Conservation (phyloP, 495 filamentous ascomycete genomes). For the Clohesyomyces aquaticus region DNA sequence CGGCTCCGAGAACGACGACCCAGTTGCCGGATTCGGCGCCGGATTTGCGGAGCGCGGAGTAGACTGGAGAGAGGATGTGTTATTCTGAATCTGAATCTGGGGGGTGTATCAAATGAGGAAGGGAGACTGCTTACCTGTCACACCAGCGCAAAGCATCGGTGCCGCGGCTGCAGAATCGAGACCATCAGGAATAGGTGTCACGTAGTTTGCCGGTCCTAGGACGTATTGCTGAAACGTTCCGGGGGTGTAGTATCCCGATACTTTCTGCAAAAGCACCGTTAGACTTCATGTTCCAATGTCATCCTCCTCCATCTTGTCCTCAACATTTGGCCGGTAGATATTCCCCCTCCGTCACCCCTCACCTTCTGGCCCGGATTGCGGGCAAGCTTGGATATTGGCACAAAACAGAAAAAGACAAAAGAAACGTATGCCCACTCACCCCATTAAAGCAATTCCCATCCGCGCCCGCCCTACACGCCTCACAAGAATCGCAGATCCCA, state of each 20-base stretch:
- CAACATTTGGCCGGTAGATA: too few species aligned
- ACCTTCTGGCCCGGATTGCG: too few species aligned
- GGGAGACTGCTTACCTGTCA: too few species aligned
- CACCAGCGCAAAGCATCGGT: conserved; percentile 56
- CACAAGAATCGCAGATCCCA: conserved; percentile 54
- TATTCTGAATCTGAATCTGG: too few species aligned
- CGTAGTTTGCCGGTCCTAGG: conserved; percentile 64
- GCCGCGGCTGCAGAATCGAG: conserved; percentile 63
- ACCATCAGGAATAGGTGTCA: conserved; percentile 69
- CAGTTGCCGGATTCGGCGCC: conserved; percentile 63
- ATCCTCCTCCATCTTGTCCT: too few species aligned
- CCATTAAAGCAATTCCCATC: conserved; percentile 34
- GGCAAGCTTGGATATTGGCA: too few species aligned
- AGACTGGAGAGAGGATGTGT: too few species aligned
- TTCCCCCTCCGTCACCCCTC: too few species aligned
- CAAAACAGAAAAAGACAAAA: neutral
- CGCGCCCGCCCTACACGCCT: conserved; percentile 38
- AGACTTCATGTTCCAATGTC: neutral
- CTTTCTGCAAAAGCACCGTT: too few species aligned
- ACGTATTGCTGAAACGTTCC: conserved; percentile 77
- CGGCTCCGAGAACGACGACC: conserved; percentile 67
- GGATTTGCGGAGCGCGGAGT: conserved; percentile 55
- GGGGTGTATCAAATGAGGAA: too few species aligned
- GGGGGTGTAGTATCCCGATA: conserved; percentile 56
- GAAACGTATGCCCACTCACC: too few species aligned